These are phyloP conservation scores for Candida golubevii DNA, from an alignment of 805 yeast genomes.

Conservation along the genomic window DNA sequence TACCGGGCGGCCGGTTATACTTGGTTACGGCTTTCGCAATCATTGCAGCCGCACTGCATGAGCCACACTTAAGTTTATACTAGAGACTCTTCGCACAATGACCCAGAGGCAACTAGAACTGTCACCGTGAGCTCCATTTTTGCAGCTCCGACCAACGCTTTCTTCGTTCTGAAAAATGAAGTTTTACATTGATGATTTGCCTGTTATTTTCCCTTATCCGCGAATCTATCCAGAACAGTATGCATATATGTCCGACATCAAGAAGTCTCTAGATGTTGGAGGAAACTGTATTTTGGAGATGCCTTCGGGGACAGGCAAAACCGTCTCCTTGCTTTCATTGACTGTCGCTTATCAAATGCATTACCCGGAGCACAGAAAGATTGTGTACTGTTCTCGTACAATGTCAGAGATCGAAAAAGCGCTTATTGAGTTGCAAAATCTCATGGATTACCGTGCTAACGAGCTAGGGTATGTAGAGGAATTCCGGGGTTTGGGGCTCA, in stretches of 20 bases:
- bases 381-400: conserved; percentile 97
- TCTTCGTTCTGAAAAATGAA: conserved; percentile 35
- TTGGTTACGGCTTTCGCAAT: too few relatives aligned
- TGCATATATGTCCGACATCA: conserved; percentile 95
- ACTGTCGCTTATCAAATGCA: conserved; percentile 94
- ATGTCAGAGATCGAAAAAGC: conserved; percentile 99
- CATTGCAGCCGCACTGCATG: too few relatives aligned
- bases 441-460: conserved; percentile 81
- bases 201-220: conserved; percentile 94
- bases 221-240: conserved; percentile 97
- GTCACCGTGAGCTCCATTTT: too few relatives aligned
- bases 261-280: conserved; percentile 89
- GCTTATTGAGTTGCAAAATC: conserved; percentile 76
- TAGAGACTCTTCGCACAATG: too few relatives aligned
- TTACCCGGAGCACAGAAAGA: conserved; percentile 91
- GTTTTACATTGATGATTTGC: conserved; percentile 92
- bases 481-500: conserved; percentile 88
- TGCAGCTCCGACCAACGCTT: too few relatives aligned
- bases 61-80: too few relatives aligned
- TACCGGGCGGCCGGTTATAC: too few relatives aligned
- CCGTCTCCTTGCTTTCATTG: conserved; percentile 83
- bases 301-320: conserved; percentile 99
- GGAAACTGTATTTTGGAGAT: conserved; percentile 95
- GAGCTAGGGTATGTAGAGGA: conserved; percentile 87
- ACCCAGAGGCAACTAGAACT: too few relatives aligned